Base-by-base conservation (phyloP, 305 asterid genomes). In the Rubia tinctorum region DNA sequence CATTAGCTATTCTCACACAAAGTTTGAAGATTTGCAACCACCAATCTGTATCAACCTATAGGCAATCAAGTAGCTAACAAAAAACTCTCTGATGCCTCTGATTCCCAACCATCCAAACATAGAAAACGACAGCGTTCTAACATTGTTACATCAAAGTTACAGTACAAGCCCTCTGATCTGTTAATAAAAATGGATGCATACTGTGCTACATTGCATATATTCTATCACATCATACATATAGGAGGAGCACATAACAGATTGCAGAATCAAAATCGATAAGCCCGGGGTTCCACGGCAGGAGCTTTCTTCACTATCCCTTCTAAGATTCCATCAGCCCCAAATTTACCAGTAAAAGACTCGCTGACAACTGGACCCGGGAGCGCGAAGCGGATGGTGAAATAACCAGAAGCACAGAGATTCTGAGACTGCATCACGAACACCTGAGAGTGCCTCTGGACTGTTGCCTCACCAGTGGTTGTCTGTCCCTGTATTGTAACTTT, bases 351-450 rank as follows among this genome's bases (percentile, higher is more conserved):
- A 90, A 74, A 91, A 86, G 34, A 83, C 83, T 70, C 71, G 86
- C 76, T 93, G 96, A 89, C 88, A 56, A 93, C 96, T 34, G 92
- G 93, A 25, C 98, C 98, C 0, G 98, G 97, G 23, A 86, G 81
- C 78, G 66, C 78, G 77, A 85, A 85, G 27, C 84, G 78, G 66
- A 85, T 39, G 13, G 87, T 72, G 69, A 85, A 85, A 43, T 80
- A 79, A 23, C 89, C 89, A 10, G 83, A 73, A 10, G 86, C 80
- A 47, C 82, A 73, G 9, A 84, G 76, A 51, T 81, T 81, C 27
- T 77, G 83, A 7, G 85, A 56, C 67, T 76, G 85, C 87, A 84
- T 84, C 77, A 73, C 86, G 23, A 90, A 92, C 69, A 67, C 80
- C 43, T 90, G 91, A 4, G 85, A 72, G 83, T 73, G 69, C 76